phyloP scores from a whole-genome alignment of 73 alveolate species.

The Symbiodinium natans region DNA sequence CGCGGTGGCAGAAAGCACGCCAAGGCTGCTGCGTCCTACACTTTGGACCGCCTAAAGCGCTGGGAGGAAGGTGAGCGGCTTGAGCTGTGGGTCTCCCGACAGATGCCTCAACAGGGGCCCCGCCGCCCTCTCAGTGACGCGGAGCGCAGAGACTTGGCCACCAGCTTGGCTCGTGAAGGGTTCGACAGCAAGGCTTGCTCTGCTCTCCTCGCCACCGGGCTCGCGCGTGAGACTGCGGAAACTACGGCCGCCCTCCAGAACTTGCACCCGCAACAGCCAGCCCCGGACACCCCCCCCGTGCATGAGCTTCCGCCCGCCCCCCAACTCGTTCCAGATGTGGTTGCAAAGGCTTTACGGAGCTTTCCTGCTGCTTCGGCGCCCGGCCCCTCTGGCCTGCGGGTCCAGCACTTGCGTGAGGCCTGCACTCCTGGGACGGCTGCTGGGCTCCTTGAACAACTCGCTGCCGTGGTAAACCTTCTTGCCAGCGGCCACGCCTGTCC shows the following conservation, averaged over 20 bases:
- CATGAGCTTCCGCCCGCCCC: not conserved
- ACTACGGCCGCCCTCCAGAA: not conserved
- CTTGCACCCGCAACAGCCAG: not conserved
- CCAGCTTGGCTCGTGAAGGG: not conserved
- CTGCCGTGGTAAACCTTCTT: not conserved
- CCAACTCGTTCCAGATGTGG: not conserved
- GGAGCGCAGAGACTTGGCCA: not conserved
- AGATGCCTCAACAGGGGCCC: not conserved
- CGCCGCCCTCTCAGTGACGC: not conserved
- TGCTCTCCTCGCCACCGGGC: not conserved
- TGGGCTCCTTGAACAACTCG: not conserved
- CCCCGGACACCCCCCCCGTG: not conserved
- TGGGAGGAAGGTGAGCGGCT: conserved; percentile 7
- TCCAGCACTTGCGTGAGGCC: not conserved
- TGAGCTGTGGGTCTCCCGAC: not conserved
- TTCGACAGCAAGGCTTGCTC: not conserved
- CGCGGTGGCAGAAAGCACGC: not conserved
- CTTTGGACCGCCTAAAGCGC: not conserved
- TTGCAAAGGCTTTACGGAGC: not conserved
- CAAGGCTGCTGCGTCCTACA: not conserved
- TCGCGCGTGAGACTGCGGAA: not conserved
- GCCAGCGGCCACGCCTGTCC: not conserved
- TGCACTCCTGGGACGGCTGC: not conserved
- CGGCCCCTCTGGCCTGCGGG: conserved; percentile 16
- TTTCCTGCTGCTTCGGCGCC: not conserved